These are phyloP conservation scores for Plantago coronopus DNA, from an alignment of 305 asterid species.

Conservation along the genomic window DNA sequence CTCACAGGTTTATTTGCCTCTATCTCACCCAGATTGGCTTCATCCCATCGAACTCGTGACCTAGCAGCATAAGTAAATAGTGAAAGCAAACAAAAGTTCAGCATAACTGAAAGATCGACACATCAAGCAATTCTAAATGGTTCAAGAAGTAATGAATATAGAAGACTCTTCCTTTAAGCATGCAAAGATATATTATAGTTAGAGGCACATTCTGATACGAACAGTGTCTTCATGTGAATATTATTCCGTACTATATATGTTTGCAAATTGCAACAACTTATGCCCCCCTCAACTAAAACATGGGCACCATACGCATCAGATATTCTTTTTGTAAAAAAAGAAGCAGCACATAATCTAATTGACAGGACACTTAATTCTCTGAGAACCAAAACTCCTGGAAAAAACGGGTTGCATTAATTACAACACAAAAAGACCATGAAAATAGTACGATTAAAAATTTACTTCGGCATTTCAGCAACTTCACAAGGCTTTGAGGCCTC, in stretches of 20 bases:
- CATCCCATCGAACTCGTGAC: slow-evolving; percentile 77
- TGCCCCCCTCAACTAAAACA: too few species aligned
- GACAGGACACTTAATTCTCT: neutral
- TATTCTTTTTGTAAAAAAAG: too few species aligned
- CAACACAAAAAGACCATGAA: too few species aligned
- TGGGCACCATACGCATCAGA: too few species aligned
- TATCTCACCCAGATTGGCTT: slow-evolving; percentile 73
- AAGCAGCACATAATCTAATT: neutral
- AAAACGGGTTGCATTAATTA: too few species aligned
- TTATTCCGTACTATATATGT: too few species aligned
- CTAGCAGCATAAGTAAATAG: slow-evolving; percentile 27
- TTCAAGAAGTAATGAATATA: neutral
- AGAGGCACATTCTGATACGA: neutral
- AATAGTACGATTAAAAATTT: slow-evolving; percentile 12
- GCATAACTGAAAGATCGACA: neutral
- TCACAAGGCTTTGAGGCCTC: slow-evolving; percentile 3
- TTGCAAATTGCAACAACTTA: too few species aligned
- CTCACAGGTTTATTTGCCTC: slow-evolving; percentile 96
- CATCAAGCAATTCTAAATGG: neutral
- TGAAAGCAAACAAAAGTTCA: slow-evolving; percentile 7
- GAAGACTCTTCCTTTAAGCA: neutral
- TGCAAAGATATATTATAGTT: neutral
- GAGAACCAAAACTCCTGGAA: too few species aligned
- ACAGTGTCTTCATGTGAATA: too few species aligned
- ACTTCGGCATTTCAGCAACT: slow-evolving; percentile 33